Evolutionary conservation across 2,329 filamentous ascomycete species (phyloP), one percentile per base, ranked within the genome.

Genomic region (Stemphylium beticola): DNA sequence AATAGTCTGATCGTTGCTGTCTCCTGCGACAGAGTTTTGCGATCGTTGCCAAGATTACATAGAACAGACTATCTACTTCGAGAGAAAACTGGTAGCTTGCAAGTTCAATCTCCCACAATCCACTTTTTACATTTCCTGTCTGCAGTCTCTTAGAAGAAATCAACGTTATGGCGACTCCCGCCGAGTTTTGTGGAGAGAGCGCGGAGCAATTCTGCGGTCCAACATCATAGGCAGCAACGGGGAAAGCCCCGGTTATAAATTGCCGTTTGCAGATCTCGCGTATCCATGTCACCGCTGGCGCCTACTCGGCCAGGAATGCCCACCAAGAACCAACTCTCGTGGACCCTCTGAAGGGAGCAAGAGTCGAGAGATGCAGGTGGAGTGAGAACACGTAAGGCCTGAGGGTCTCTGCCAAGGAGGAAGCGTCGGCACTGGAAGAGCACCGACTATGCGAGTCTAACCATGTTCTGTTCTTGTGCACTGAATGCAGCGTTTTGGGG

Each of bases 181-280:
- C 26, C 40, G 40, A 42, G 32, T 45, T 45, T 15, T 45, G 42
- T 45, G 42, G 42, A 26, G 42, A 24, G 26, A 29, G 26, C 14
- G 31, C 14, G 41, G 31, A 33, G 12, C 20, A 14, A 34, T 22
- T 32, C 8, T 20, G 11, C 29, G 9, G n/a, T n/a, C 22, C 34
- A 14, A 20, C 31, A 24, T 44, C 29, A 14, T 22, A n/a, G 18
- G 31, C 31, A 29, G 12, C 31, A 36, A 9, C 42, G 31, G 10
- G 26, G 42, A 36, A 14, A 22, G 42, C 14, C 42, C 42, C 42
- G 22, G 24, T 26, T 12, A 36, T 45, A 17, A 7, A 36, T 45
- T 20, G 29, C 42, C 31, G 31, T 24, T 44, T 36, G 42, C 18
- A 34, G 42, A 44, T 44, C 31, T 33, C 14, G 32, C 17, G 22